Conservation (phyloP, 768 basidiomycete genomes). For the Crepidotus variabilis region DNA sequence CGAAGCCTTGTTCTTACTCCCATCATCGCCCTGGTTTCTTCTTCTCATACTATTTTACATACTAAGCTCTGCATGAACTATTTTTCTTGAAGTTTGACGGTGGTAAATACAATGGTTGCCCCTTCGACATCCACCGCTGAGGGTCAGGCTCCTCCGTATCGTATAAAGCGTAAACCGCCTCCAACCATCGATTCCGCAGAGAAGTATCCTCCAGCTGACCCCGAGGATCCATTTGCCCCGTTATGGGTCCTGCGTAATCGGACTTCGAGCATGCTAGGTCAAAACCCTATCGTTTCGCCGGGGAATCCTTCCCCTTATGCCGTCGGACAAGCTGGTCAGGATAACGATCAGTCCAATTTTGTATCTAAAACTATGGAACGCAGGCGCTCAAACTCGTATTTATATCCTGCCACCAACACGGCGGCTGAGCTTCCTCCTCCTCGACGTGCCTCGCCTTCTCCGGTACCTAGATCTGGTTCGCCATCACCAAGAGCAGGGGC, state of each 20-base stretch:
- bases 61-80: neutral
- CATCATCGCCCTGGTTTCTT: neutral
- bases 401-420: conserved; percentile 2
- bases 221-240: conserved; percentile 66
- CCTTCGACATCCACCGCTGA: conserved; percentile 14
- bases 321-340: neutral
- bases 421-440: conserved; percentile 1
- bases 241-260: conserved; percentile 62
- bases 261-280: conserved; percentile 38
- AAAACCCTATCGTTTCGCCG: conserved; percentile 12
- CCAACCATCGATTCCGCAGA: conserved; percentile 47
- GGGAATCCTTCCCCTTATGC: conserved; percentile 8
- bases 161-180: conserved; percentile 54
- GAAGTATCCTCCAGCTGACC: conserved; percentile 66
- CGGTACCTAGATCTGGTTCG: neutral
- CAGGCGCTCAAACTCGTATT: conserved; percentile 10
- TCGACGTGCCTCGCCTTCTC: neutral
- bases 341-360: neutral
- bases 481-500: neutral
- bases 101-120: conserved; percentile 6
- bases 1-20: conserved; percentile 5
- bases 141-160: conserved; percentile 16
- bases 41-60: neutral
- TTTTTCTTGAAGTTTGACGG: conserved; percentile 2
- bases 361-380: conserved; percentile 3